A percentile compares a stretch with the other conserved stretches of the same genome.
Conservation (phyloP, 2,329 filamentous ascomycete species). For the Neofusicoccum cordaticola region DNA sequence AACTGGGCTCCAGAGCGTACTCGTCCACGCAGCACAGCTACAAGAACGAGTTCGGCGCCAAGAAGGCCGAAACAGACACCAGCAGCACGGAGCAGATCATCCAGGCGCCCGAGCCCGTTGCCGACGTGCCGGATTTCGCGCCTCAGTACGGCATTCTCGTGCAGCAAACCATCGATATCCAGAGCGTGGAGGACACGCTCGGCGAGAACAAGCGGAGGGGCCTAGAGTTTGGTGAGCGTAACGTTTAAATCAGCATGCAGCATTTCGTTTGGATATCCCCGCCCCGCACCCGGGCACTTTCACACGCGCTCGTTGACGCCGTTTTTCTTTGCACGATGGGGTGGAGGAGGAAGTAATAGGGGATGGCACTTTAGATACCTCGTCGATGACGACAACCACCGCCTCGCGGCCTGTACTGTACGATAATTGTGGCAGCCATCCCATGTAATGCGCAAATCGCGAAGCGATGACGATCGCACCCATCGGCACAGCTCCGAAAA, state of each 20-base stretch:
- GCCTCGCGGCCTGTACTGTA: background rate
- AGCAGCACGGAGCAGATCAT: slow-evolving; percentile 1
- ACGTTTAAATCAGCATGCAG: background rate
- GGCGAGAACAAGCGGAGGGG: background rate
- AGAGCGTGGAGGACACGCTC: background rate
- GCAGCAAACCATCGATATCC: background rate
- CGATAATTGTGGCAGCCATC: background rate
- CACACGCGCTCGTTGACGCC: background rate
- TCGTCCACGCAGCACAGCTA: background rate
- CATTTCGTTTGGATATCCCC: background rate
- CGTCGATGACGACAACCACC: background rate
- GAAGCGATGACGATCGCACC: background rate
- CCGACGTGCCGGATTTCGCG: background rate
- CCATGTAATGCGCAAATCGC: background rate
- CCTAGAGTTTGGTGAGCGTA: background rate
- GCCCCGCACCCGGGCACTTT: background rate
- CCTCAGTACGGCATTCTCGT: background rate
- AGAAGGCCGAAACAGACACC: background rate
- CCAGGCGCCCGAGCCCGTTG: background rate
- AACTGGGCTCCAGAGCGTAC: background rate
- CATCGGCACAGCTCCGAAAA: background rate
- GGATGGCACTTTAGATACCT: background rate
- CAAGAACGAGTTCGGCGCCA: background rate
- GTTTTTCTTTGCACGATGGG: background rate
- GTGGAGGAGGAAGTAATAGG: background rate